Evolutionary conservation across 2,329 filamentous ascomycete genomes (phyloP).

Genomic region (Trichoderma harzianum): DNA sequence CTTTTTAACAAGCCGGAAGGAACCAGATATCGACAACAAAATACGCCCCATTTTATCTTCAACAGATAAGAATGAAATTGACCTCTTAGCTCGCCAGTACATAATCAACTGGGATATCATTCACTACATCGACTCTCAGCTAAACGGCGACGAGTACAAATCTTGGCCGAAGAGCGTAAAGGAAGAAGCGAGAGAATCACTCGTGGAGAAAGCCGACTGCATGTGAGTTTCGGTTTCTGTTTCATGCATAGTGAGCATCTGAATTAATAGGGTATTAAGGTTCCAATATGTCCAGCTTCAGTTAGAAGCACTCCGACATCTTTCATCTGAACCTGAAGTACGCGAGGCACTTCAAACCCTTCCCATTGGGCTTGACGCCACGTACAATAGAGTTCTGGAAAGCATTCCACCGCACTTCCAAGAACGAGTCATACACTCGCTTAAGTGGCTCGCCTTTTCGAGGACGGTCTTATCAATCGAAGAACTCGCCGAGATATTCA

Average conservation of each 20-base stretch:
- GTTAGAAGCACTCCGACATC: not conserved
- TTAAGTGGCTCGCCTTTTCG: not conserved
- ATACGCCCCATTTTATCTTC: not conserved
- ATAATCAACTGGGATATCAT: not conserved
- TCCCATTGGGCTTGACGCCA: not conserved
- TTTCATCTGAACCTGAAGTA: fast-evolving
- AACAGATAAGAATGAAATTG: not conserved
- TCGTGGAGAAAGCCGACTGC: not conserved
- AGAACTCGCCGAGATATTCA: not conserved
- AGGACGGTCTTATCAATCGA: fast-evolving
- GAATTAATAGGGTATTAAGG: not conserved
- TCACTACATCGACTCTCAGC: not conserved
- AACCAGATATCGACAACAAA: not conserved
- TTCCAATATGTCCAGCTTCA: not conserved
- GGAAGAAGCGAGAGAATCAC: not conserved
- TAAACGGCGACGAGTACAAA: not conserved
- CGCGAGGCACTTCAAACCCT: not conserved
- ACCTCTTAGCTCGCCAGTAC: not conserved
- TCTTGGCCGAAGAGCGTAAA: not conserved
- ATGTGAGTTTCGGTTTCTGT: not conserved
- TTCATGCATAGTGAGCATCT: fast-evolving
- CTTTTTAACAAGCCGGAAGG: not conserved
- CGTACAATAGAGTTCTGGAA: not conserved
- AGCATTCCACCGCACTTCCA: not conserved
- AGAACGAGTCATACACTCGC: not conserved